These are phyloP conservation scores for Phytophthora aleatoria DNA, from an alignment of 352 stramenopile genomes.

Conservation along the genomic window DNA sequence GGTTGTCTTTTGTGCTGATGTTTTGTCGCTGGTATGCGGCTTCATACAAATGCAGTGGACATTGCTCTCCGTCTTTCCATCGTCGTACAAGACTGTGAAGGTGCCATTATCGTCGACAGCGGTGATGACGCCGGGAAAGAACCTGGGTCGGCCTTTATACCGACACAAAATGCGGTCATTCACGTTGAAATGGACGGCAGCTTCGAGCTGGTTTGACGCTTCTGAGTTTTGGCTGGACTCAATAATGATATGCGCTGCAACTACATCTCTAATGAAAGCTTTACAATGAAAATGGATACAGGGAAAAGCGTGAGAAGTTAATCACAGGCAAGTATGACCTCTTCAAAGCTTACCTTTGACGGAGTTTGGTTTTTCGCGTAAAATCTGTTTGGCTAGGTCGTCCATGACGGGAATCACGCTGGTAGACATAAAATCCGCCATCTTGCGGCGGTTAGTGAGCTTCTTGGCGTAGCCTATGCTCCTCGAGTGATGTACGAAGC, in stretches of 20 bases:
- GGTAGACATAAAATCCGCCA: conserved; percentile 87
- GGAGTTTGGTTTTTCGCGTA: conserved; percentile 70
- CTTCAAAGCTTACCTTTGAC: conserved; percentile 50
- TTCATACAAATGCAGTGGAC: conserved; percentile 77
- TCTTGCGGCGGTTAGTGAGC: conserved; percentile 70
- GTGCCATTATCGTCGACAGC: conserved; percentile 43
- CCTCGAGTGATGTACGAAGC: conserved; percentile 39
- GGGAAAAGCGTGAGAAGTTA: background rate
- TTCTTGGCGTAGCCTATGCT: conserved; percentile 66
- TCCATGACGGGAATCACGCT: conserved; percentile 88
- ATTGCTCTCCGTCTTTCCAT: conserved; percentile 69
- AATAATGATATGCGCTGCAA: conserved; percentile 56
- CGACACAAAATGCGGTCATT: conserved; percentile 60
- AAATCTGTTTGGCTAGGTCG: conserved; percentile 78
- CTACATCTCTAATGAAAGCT: conserved; percentile 73
- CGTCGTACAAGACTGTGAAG: conserved; percentile 72
- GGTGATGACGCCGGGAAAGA: conserved; percentile 57
- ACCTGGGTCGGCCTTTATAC: conserved; percentile 75
- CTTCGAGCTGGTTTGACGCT: conserved; percentile 54
- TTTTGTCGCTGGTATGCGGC: conserved; percentile 24
- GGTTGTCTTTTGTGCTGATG: conserved; percentile 2
- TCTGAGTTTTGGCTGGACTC: conserved; percentile 23
- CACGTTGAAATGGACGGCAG: conserved; percentile 41
- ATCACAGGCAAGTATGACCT: background rate
- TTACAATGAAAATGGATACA: background rate